Conservation (phyloP, 2,329 filamentous ascomycete species). For the Aureobasidium sp. region DNA sequence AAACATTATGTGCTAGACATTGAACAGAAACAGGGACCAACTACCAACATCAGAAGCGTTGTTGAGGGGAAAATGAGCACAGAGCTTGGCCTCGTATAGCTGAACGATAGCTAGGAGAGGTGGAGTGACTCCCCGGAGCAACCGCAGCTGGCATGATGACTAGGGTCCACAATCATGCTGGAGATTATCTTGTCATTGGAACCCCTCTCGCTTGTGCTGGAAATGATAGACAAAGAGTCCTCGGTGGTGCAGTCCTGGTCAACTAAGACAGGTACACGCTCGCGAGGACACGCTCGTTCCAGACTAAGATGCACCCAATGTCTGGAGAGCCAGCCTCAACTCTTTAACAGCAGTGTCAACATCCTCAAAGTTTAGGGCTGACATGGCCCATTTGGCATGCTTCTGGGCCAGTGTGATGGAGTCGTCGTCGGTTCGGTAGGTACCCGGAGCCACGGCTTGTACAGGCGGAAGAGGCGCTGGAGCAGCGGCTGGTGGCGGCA, state of each 20-base stretch:
- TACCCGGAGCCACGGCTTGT: conserved; percentile 31
- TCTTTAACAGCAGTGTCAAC: conserved; percentile 84
- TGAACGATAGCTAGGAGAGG: background rate
- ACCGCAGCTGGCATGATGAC: background rate
- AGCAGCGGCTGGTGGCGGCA: conserved; percentile 20
- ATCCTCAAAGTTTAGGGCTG: conserved; percentile 93
- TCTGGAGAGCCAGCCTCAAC: conserved; percentile 64
- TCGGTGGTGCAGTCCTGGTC: background rate
- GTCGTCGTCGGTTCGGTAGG: conserved; percentile 56
- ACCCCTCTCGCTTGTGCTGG: background rate
- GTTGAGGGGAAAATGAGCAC: background rate
- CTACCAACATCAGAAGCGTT: background rate
- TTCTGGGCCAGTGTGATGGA: conserved; percentile 78
- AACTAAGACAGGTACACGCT: background rate
- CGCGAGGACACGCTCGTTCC: background rate
- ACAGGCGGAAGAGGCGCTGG: conserved; percentile 16
- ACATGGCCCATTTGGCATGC: conserved; percentile 95
- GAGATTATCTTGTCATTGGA: background rate
- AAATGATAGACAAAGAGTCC: background rate
- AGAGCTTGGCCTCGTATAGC: background rate
- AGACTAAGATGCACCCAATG: conserved; percentile 55
- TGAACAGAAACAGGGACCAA: background rate
- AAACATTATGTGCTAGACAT: background rate
- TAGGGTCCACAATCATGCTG: background rate
- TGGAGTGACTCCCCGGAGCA: background rate